These are phyloP conservation scores for Suillus subluteus DNA, from an alignment of 768 basidiomycete genomes.

Conservation along the genomic window DNA sequence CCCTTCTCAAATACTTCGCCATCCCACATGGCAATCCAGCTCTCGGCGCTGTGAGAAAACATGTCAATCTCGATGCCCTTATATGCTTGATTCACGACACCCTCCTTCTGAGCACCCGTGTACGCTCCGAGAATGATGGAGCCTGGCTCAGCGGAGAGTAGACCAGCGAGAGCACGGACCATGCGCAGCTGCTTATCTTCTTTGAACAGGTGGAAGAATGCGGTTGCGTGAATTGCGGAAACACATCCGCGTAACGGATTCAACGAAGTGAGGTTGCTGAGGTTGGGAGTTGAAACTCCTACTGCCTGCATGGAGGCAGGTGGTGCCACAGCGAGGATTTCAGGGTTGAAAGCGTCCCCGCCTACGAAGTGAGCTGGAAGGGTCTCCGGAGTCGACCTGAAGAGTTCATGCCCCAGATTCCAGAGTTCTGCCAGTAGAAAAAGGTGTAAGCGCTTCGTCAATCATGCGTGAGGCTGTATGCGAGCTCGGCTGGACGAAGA, in stretches of 20 bases:
- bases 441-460: not conserved
- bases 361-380: slow-evolving; percentile 56
- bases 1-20: slow-evolving; percentile 40
- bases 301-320: slow-evolving; percentile 28
- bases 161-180: slow-evolving; percentile 42
- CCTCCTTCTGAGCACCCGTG: slow-evolving; percentile 19
- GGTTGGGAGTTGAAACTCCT: slow-evolving; percentile 22
- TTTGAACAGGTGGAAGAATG: slow-evolving; percentile 53
- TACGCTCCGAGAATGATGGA: slow-evolving; percentile 52
- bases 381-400: slow-evolving; percentile 50
- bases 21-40: slow-evolving; percentile 43
- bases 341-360: slow-evolving; percentile 54
- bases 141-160: slow-evolving; percentile 46
- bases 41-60: slow-evolving; percentile 39
- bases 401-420: slow-evolving; percentile 61
- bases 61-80: not conserved
- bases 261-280: slow-evolving; percentile 41
- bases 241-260: slow-evolving; percentile 47
- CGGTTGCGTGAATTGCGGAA: slow-evolving; percentile 49
- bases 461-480: too few relatives aligned
- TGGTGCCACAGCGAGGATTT: slow-evolving; percentile 38
- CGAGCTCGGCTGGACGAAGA: slow-evolving; percentile 32
- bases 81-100: not conserved
- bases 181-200: slow-evolving; percentile 43
- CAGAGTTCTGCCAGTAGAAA: slow-evolving; percentile 50